Percentiles rank a stretch among this genome's conserved stretches.
Evolutionary conservation across 306 rosid genomes (phyloP).

Genomic region (Castanopsis chinensis): DNA sequence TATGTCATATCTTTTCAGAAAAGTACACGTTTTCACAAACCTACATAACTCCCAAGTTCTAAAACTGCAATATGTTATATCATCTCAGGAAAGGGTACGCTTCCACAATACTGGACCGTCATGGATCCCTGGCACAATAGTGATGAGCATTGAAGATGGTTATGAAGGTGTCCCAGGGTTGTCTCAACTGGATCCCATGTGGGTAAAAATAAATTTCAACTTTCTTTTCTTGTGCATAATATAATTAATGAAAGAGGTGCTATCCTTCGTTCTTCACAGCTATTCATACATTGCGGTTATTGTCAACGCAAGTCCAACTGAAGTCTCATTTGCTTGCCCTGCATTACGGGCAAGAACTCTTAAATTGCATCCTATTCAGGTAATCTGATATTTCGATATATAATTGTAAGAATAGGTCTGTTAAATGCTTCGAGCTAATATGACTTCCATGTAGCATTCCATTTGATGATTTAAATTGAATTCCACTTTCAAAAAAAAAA

Average conservation of each 20-base stretch:
- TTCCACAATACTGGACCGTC: conserved; percentile 81
- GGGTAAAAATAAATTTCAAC: conserved; percentile 33
- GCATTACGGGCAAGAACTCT: conserved; percentile 51
- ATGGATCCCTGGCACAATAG: conserved; percentile 61
- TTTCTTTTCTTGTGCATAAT: conserved; percentile 7
- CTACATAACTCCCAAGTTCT: conserved; percentile 11
- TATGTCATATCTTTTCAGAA: neutral
- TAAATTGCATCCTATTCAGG: conserved; percentile 87
- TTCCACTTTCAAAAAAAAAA: neutral
- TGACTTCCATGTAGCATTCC: conserved; percentile 3
- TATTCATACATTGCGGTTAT: conserved; percentile 69
- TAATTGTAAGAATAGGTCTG: neutral
- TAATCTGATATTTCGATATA: conserved; percentile 14
- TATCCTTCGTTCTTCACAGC: conserved; percentile 44
- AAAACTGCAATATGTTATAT: neutral
- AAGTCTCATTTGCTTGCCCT: conserved; percentile 56
- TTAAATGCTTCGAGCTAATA: neutral
- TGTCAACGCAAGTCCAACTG: conserved; percentile 75
- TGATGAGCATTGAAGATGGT: conserved; percentile 96
- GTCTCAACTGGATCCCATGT: conserved; percentile 87
- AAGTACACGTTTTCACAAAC: neutral
- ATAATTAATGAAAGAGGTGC: conserved; percentile 4
- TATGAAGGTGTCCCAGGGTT: conserved; percentile 64
- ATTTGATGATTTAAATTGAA: neutral
- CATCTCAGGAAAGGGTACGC: conserved; percentile 55